phyloP scores from a whole-genome alignment of 2,329 filamentous ascomycete genomes.

The Cercospora sp. region DNA sequence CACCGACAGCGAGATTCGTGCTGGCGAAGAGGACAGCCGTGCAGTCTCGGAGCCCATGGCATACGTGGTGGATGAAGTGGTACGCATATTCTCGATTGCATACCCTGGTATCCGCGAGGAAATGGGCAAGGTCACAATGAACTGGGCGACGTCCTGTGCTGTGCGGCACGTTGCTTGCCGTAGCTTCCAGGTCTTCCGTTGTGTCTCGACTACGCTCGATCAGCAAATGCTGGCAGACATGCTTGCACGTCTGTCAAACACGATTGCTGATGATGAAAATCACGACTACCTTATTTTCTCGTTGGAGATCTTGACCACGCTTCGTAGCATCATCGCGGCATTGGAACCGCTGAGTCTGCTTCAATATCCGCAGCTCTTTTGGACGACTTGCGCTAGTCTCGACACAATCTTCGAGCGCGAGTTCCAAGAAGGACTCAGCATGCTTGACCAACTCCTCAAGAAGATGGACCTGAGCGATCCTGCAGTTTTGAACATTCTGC shows the following conservation, averaged over 20 bases:
- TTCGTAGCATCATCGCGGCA: constrained; percentile 87
- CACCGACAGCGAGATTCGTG: constrained; percentile 81
- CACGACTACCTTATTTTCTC: constrained; percentile 93
- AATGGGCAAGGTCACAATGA: constrained; percentile 86
- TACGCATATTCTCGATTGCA: constrained; percentile 79
- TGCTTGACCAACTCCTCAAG: constrained; percentile 82
- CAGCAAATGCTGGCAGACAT: constrained; percentile 96
- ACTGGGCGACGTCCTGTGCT: constrained; percentile 95
- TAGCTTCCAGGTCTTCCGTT: constrained; percentile 96
- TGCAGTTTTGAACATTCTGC: constrained; percentile 67
- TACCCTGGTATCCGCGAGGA: constrained; percentile 86
- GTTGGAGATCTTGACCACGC: constrained; percentile 93
- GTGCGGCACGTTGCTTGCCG: constrained; percentile 93
- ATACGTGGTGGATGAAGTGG: constrained; percentile 75
- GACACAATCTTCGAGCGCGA: constrained; percentile 97
- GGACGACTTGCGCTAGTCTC: constrained; percentile 94
- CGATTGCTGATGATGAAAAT: constrained; percentile 87
- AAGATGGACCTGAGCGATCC: constrained; percentile 79
- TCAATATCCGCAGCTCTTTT: constrained; percentile 93
- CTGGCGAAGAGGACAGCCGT: constrained; percentile 63
- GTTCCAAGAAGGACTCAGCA: constrained; percentile 85
- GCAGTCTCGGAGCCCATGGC: constrained; percentile 87
- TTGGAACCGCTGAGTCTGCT: constrained; percentile 76
- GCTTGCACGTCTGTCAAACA: constrained; percentile 92
- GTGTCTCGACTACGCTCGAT: constrained; percentile 85